phyloP scores from a whole-genome alignment of 2,329 filamentous ascomycete genomes.

The Aureobasidium musti region DNA sequence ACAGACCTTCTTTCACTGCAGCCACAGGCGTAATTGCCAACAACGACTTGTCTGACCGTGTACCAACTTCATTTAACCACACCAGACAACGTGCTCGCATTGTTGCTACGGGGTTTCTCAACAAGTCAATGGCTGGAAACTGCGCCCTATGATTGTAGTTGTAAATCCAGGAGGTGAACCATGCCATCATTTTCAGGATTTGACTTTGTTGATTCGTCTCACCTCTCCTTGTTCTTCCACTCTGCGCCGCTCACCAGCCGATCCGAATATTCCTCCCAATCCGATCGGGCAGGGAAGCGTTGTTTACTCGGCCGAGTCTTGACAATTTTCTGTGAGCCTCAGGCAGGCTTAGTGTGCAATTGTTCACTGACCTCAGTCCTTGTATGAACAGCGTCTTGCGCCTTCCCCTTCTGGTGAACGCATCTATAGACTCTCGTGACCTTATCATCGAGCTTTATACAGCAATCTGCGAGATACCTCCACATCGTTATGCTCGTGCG shows the following conservation, averaged over 20 bases:
- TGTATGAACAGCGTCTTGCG: not conserved
- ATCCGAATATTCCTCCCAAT: not conserved
- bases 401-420: not conserved
- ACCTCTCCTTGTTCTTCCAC: not conserved
- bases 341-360: not conserved
- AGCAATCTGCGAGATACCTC: slow-evolving; percentile 11
- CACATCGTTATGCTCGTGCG: slow-evolving; percentile 1
- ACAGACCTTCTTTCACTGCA: not conserved
- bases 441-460: not conserved
- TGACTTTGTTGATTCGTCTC: slow-evolving; percentile 25
- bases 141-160: not conserved
- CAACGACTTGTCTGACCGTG: slow-evolving; percentile 18
- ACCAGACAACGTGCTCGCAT: slow-evolving; percentile 20
- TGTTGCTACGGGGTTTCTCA: slow-evolving; percentile 13
- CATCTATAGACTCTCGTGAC: not conserved
- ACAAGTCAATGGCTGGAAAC: not conserved
- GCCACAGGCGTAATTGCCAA: slow-evolving; percentile 12
- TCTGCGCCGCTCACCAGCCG: slow-evolving; percentile 9
- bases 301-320: slow-evolving; percentile 6
- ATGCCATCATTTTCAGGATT: slow-evolving; percentile 8
- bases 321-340: not conserved
- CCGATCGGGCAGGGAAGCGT: not conserved
- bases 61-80: slow-evolving; percentile 10
- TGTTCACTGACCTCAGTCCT: not conserved
- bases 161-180: slow-evolving; percentile 7